Percentiles rank a stretch among this genome's conserved stretches.
phyloP scores from a whole-genome alignment of 2,329 filamentous ascomycete genomes.

The Rhynchosporium secalis region DNA sequence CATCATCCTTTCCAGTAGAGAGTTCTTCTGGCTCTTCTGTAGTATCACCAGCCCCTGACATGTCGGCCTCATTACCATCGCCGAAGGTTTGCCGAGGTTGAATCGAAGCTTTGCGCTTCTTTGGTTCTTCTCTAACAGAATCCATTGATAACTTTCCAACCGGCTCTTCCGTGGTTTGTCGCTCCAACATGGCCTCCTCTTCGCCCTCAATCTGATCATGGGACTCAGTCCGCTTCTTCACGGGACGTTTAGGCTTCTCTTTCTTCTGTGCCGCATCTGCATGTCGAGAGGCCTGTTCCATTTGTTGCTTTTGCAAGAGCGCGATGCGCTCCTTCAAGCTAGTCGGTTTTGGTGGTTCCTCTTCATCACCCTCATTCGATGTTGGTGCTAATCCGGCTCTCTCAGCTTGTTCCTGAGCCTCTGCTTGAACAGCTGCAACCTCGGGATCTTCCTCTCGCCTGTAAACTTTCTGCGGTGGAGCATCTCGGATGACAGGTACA shows the following conservation, averaged over 20 bases:
- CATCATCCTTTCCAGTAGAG: conserved; percentile 70
- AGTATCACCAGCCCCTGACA: conserved; percentile 64
- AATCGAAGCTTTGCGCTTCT: conserved; percentile 54
- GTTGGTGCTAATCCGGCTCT: conserved; percentile 60
- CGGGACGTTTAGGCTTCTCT: conserved; percentile 79
- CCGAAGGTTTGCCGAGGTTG: conserved; percentile 45
- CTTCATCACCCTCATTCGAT: conserved; percentile 54
- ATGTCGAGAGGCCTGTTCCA: conserved; percentile 82
- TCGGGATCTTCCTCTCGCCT: conserved; percentile 84
- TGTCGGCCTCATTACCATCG: conserved; percentile 65
- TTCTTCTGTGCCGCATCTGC: conserved; percentile 78
- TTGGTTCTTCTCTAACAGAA: conserved; percentile 42
- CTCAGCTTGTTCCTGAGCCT: conserved; percentile 66
- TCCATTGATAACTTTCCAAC: conserved; percentile 54
- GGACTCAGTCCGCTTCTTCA: conserved; percentile 64
- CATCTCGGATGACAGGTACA: conserved; percentile 72
- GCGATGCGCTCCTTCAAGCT: conserved; percentile 96
- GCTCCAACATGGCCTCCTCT: conserved; percentile 46
- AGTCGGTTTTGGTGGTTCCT: conserved; percentile 86
- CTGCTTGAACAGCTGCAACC: conserved; percentile 63
- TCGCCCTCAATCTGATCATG: conserved; percentile 44
- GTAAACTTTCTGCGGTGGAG: conserved; percentile 73
- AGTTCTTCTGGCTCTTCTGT: conserved; percentile 58
- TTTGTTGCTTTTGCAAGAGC: conserved; percentile 87
- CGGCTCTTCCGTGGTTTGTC: conserved; percentile 50